Evolutionary conservation across 106 monocot genomes (phyloP).

Genomic region (Dendrobium officinale): DNA sequence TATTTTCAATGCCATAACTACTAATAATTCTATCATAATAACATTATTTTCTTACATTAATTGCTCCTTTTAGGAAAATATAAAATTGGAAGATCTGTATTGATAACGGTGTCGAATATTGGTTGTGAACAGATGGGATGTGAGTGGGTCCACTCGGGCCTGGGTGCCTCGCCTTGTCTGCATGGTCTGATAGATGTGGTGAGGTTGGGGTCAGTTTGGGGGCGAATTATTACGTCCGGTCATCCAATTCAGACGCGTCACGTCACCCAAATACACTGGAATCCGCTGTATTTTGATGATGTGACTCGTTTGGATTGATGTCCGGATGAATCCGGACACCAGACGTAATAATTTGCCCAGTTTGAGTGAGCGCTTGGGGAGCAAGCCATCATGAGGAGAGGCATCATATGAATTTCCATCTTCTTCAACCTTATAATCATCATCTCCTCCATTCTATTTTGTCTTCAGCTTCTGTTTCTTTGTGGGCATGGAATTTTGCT

Average conservation of each 20-base stretch:
- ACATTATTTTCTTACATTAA: too few relatives aligned
- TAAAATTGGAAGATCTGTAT: too few relatives aligned
- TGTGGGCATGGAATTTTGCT: background rate
- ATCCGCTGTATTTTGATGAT: too few relatives aligned
- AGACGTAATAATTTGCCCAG: background rate
- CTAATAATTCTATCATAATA: too few relatives aligned
- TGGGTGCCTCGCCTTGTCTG: background rate
- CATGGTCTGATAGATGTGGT: background rate
- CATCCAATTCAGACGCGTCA: too few relatives aligned
- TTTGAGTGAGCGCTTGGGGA: background rate
- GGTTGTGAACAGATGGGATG: background rate
- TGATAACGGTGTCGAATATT: too few relatives aligned
- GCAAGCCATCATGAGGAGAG: slow-evolving; percentile 6
- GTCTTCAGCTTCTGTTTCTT: background rate
- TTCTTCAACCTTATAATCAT: background rate
- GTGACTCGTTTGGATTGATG: accelerated
- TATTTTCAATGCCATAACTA: too few relatives aligned
- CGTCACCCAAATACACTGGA: too few relatives aligned
- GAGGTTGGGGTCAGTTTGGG: background rate
- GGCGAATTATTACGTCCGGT: too few relatives aligned
- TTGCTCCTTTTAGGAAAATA: too few relatives aligned
- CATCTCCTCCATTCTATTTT: background rate
- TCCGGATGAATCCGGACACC: too few relatives aligned
- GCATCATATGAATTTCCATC: background rate
- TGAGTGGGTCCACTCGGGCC: background rate